Conservation (phyloP, 23 red algal genomes). For the Gracilaria vermiculophylla region DNA sequence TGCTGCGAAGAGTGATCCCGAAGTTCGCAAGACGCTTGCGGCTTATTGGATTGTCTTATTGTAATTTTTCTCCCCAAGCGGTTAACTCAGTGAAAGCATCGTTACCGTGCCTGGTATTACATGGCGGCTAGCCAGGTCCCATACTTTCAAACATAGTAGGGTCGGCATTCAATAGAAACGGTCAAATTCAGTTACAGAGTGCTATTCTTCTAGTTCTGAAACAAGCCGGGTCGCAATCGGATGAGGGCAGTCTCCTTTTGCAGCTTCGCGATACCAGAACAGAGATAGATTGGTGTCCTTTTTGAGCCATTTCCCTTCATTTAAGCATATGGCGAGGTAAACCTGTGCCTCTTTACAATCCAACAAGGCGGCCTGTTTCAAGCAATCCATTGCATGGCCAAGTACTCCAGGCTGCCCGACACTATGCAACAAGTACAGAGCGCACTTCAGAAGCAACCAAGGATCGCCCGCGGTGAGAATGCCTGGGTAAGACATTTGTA, state of each 20-base stretch:
- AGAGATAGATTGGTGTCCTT: neutral
- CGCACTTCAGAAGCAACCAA: constrained; percentile 18
- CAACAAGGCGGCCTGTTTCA: constrained; percentile 15
- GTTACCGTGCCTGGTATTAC: neutral
- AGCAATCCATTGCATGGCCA: constrained; percentile 18
- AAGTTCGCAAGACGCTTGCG: constrained; percentile 11
- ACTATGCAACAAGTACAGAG: constrained; percentile 25
- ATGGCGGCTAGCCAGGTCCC: neutral
- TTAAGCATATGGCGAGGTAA: constrained; percentile 28
- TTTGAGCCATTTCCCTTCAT: constrained; percentile 14
- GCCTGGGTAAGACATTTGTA: neutral
- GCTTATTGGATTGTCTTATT: constrained; percentile 32
- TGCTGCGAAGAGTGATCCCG: constrained; percentile 21
- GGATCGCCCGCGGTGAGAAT: constrained; percentile 19
- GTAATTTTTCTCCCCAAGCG: constrained; percentile 20
- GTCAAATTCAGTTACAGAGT: too few species aligned
- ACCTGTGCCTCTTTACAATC: constrained; percentile 17
- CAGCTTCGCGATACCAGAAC: constrained; percentile 21
- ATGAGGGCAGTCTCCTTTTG: neutral
- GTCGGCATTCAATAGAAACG: neutral
- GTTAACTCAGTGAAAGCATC: neutral
- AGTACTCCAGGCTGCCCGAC: neutral
- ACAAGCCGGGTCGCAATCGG: constrained; percentile 2
- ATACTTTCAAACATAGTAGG: neutral
- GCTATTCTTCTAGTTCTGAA: neutral